These are phyloP conservation scores for Penicillium sp. DNA, from an alignment of 2,329 filamentous ascomycete species.

Conservation along the genomic window DNA sequence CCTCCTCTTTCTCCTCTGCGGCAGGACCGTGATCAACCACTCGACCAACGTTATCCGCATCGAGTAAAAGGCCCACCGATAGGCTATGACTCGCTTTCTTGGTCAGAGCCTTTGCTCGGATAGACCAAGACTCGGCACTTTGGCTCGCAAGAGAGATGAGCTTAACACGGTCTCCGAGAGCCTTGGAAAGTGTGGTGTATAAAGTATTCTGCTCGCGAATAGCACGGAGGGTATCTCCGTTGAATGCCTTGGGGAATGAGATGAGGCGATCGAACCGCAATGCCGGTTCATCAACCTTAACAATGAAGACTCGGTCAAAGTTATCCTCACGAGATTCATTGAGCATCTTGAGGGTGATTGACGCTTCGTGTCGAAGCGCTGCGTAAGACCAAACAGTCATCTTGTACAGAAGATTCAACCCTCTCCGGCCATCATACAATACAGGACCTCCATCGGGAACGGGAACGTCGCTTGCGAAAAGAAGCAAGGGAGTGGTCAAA, in stretches of 20 bases:
- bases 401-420: conserved; percentile 84
- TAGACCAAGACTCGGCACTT: conserved; percentile 47
- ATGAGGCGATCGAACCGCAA: conserved; percentile 59
- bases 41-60: conserved; percentile 70
- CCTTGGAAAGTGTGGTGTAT: conserved; percentile 66
- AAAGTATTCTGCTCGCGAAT: conserved; percentile 44
- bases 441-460: conserved; percentile 60
- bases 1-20: conserved; percentile 81
- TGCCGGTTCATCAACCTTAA: conserved; percentile 53
- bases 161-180: conserved; percentile 72
- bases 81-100: conserved; percentile 42
- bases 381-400: conserved; percentile 84
- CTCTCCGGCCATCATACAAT: conserved; percentile 73
- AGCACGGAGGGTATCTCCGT: conserved; percentile 27
- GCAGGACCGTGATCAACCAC: conserved; percentile 85
- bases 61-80: conserved; percentile 68
- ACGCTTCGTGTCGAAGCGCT: conserved; percentile 72
- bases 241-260: conserved; percentile 31
- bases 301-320: conserved; percentile 82
- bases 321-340: conserved; percentile 73
- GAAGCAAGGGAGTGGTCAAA: conserved; percentile 66
- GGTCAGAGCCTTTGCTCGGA: conserved; percentile 42
- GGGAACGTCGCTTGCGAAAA: conserved; percentile 29
- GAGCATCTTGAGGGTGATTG: conserved; percentile 71
- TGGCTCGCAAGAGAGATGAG: conserved; percentile 62